Conservation (phyloP, 2,329 filamentous ascomycete genomes). For the Colletotrichum filicis region DNA sequence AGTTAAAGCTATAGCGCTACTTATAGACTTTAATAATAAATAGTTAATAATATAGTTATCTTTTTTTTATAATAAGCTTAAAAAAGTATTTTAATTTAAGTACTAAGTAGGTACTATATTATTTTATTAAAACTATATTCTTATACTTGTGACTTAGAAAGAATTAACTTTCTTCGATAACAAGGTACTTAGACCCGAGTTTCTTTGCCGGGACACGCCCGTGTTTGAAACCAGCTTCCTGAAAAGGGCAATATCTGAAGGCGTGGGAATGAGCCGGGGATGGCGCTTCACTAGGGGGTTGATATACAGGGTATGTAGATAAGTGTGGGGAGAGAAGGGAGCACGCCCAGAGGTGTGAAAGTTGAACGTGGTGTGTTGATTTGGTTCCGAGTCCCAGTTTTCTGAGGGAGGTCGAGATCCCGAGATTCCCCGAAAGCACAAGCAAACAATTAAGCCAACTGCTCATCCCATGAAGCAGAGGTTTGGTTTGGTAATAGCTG, state of each 20-base stretch:
- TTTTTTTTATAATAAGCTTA: no score
- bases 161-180: no score
- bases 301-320: conserved; percentile 22
- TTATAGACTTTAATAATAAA: no score
- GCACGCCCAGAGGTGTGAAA: conserved; percentile 21
- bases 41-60: no score
- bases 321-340: conserved; percentile 24
- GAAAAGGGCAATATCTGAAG: conserved; percentile 24
- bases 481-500: conserved; percentile 12
- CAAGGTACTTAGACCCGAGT: no score
- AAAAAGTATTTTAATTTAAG: no score
- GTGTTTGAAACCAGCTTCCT: conserved; percentile 34
- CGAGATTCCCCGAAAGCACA: conserved; percentile 33
- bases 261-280: conserved; percentile 19
- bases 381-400: conserved; percentile 16
- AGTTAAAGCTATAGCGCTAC: no score
- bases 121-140: no score
- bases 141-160: no score
- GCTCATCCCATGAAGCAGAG: background rate
- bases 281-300: conserved; percentile 14
- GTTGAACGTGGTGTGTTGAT: conserved; percentile 16
- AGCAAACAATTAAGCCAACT: conserved; percentile 23
- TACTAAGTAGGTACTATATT: no score
- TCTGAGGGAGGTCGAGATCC: conserved; percentile 28
- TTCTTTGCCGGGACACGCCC: conserved; percentile 24